Conservation (phyloP, 2,329 filamentous ascomycete genomes). For the Neofusicoccum ribis region DNA sequence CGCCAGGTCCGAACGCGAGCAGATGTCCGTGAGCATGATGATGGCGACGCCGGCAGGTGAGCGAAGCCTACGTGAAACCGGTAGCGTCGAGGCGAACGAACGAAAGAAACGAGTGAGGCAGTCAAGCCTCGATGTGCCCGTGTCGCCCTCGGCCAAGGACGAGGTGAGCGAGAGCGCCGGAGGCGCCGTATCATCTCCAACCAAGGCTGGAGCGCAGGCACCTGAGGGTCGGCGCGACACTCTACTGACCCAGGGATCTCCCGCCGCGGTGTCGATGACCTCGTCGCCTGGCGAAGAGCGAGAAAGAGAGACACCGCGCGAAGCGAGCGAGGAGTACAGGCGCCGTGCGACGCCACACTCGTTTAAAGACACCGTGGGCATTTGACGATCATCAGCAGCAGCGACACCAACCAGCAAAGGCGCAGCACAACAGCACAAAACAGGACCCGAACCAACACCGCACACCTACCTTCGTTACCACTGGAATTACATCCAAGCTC, state of each 20-base stretch:
- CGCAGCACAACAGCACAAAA: background rate
- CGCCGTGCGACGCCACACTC: conserved; percentile 43
- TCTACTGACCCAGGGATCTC: conserved; percentile 29
- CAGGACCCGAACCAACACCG: conserved; percentile 2
- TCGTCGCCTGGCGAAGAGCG: conserved; percentile 15
- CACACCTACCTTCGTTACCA: background rate
- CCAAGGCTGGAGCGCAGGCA: conserved; percentile 13
- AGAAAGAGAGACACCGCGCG: conserved; percentile 8
- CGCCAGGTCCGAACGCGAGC: conserved; percentile 29
- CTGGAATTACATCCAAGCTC: background rate
- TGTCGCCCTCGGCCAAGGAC: background rate
- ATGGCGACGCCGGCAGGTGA: conserved; percentile 34
- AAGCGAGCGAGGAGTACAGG: conserved; percentile 28
- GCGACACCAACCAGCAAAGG: background rate
- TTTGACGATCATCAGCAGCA: conserved; percentile 28
- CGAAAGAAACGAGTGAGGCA: background rate
- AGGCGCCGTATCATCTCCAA: background rate
- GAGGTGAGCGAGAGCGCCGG: conserved; percentile 7
- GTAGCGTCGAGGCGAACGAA: background rate
- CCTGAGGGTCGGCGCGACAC: conserved; percentile 23
- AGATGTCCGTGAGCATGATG: conserved; percentile 37
- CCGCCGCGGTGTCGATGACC: background rate
- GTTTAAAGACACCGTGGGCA: conserved; percentile 46
- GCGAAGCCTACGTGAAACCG: conserved; percentile 35
- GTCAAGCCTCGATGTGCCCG: background rate